Base-by-base conservation (phyloP, 163 green algal genomes). In the Scenedesmus sp. region DNA sequence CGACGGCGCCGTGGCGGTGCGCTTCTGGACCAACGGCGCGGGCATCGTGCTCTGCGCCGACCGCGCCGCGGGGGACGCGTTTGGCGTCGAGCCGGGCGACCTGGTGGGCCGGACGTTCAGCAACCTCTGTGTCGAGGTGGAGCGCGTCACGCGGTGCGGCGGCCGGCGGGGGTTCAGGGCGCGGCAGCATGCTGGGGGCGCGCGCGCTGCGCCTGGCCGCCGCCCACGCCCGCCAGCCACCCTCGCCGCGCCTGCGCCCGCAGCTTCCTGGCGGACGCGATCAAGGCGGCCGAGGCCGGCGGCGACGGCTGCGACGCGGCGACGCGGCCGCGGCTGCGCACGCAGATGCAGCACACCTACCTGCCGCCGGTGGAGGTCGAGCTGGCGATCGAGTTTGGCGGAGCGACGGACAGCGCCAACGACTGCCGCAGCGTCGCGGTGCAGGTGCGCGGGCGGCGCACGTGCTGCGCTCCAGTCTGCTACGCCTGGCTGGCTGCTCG, bases 291-390 rank as follows among this genome's bases (percentile, higher is more conserved):
- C 6, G 39, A 47, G n/a, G n/a, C n/a, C n/a, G n/a, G n/a, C n/a
- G n/a, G n/a, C n/a, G n/a, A n/a, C 17, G 11, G 33, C 7, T 51
- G 20, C 14, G 60, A 67, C 28, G 60, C 34, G 18, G 34, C 10
- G 31, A 33, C 5, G 24, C 36, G 10, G 10, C 29, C 31, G 18
- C 42, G 28, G 36, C 13, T 70, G 22, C 29, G 22, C 2, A 28
- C 69, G 18, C 33, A 66, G 51, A 31, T 77, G 4, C 36, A 57
- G 50, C 69, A 71, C 15, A 36, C 22, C 24, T 79, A 63, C 71
- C 71, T 79, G 36, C 29, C 71, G 26, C 71, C 71, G 26, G 48
- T 79, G 22, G 60, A 79, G 29, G 71, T 79, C 5, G 71, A 79
- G 58, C 42, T 79, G 1, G n/a, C 5, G 7, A 18, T 63, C 2